Evolutionary conservation across 2,329 filamentous ascomycete genomes (phyloP).

Genomic region (Colletotrichum eremochloae): DNA sequence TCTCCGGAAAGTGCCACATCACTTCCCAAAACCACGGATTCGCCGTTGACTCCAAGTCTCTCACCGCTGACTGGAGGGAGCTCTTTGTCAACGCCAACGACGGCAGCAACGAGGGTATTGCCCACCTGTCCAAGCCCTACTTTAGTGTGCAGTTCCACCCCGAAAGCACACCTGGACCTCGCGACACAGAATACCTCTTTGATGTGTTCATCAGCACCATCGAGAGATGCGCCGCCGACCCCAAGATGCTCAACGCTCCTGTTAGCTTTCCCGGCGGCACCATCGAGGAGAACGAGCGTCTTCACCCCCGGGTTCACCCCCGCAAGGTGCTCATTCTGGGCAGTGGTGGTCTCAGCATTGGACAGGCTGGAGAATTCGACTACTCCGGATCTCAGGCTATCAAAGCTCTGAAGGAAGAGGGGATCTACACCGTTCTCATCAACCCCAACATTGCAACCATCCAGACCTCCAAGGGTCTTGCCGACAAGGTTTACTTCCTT

Average conservation of each 20-base stretch:
- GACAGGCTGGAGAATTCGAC: slow-evolving; percentile 98
- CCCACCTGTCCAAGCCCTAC: slow-evolving; percentile 86
- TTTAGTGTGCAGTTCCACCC: slow-evolving; percentile 99
- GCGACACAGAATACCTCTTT: slow-evolving; percentile 96
- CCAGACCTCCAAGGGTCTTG: slow-evolving; percentile 96
- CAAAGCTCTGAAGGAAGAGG: slow-evolving; percentile 97
- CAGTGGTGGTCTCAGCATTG: slow-evolving; percentile 95
- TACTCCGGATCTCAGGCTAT: slow-evolving; percentile 99
- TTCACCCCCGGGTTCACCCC: slow-evolving; percentile 83
- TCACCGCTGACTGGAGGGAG: slow-evolving; percentile 88
- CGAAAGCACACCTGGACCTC: slow-evolving; percentile 93
- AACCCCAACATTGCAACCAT: slow-evolving; percentile 99
- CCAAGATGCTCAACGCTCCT: slow-evolving; percentile 75
- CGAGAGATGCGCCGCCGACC: slow-evolving; percentile 75
- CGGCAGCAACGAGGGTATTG: slow-evolving; percentile 97
- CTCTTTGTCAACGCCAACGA: slow-evolving; percentile 99
- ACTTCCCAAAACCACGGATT: slow-evolving; percentile 99
- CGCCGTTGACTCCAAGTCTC: slow-evolving; percentile 84
- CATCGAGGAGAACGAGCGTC: slow-evolving; percentile 80
- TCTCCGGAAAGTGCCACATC: slow-evolving; percentile 97
- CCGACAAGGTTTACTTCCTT: slow-evolving; percentile 98
- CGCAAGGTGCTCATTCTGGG: slow-evolving; percentile 97
- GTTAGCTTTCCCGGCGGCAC: slow-evolving; percentile 91
- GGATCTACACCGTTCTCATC: slow-evolving; percentile 97
- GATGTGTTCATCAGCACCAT: slow-evolving; percentile 96